phyloP scores from a whole-genome alignment of 1,284 basidiomycete species.

The Hymenochaete sp. region DNA sequence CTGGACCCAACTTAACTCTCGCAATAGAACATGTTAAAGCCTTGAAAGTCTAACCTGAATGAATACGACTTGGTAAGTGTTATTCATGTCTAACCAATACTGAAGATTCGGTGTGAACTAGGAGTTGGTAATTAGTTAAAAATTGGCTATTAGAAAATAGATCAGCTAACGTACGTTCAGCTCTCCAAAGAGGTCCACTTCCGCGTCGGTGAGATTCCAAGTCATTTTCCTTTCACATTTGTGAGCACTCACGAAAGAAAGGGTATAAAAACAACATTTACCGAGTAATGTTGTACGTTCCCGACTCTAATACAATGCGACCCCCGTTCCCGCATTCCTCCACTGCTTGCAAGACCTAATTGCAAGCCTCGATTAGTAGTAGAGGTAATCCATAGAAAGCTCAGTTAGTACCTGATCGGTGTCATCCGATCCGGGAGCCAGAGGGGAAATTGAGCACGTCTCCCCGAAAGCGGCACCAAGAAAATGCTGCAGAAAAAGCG shows the following conservation, averaged over 20 bases:
- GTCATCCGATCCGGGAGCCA: slow-evolving; percentile 7
- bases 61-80: slow-evolving; percentile 53
- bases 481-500: not conserved
- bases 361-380: slow-evolving; percentile 1
- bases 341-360: not conserved
- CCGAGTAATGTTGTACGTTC: slow-evolving; percentile 14
- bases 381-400: not conserved
- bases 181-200: slow-evolving; percentile 45
- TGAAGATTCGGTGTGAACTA: slow-evolving; percentile 49
- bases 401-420: slow-evolving; percentile 2
- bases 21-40: not conserved
- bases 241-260: not conserved
- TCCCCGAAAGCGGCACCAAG: no score
- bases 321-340: slow-evolving; percentile 24
- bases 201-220: slow-evolving; percentile 43
- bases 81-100: slow-evolving; percentile 50
- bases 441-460: slow-evolving; percentile 7
- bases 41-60: slow-evolving; percentile 36
- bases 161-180: slow-evolving; percentile 37
- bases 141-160: not conserved
- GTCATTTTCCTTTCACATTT: slow-evolving; percentile 41
- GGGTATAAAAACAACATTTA: slow-evolving; percentile 12
- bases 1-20: slow-evolving; percentile 23
- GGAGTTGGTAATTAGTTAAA: no score
- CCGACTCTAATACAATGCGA: slow-evolving; percentile 18